Base-by-base conservation (phyloP, 768 basidiomycete genomes). In the Boletus rufocinnamomeus region DNA sequence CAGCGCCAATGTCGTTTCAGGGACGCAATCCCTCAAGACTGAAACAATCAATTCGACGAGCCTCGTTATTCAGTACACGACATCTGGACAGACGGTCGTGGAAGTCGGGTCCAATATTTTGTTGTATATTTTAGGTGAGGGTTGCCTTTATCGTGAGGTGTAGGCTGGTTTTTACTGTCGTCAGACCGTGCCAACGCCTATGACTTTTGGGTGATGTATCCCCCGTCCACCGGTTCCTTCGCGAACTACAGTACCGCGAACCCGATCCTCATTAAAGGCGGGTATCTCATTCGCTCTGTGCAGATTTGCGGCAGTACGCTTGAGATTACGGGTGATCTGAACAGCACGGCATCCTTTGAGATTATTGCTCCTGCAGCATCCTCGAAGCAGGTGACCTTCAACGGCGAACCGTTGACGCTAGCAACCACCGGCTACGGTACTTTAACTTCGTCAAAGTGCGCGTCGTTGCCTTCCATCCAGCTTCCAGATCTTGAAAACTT, bases 201-300 rank as follows among this genome's bases (percentile, higher is more conserved):
- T 57, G 72, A 80, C 55, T 81, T 80, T 66, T 82, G 82, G 81
- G 75, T 80, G 32, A 68, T 82, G 58, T 75, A 82, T 53, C 65
- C 62, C 0, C 79, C 76, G 1, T 68, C 76, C 13, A 60, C 65
- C 4, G 76, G 79, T 27, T 52, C 71, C 16, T 77, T 77, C 45
- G 66, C 58, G 6, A 71, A 62, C 54, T 72, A 69, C 57, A 76
- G 66, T 54, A 80, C 74, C 6, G 64, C 76, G 40, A 75, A 79
- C 61, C 76, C 81, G 1, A 74, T 81, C 48, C 74, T 80, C 45
- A 70, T 82, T 37, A 80, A 79, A 63, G 80, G 81, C 55, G 80
- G 80, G 34, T 82, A 82, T 49, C 72, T 82, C 43, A 63, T 81
- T 27, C 76, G 81, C 28, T 72, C 79, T 6, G 77, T 74, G 6